Evolutionary conservation across 1,284 basidiomycete species (phyloP).

Genomic region (Stygiomarasmius scandens): DNA sequence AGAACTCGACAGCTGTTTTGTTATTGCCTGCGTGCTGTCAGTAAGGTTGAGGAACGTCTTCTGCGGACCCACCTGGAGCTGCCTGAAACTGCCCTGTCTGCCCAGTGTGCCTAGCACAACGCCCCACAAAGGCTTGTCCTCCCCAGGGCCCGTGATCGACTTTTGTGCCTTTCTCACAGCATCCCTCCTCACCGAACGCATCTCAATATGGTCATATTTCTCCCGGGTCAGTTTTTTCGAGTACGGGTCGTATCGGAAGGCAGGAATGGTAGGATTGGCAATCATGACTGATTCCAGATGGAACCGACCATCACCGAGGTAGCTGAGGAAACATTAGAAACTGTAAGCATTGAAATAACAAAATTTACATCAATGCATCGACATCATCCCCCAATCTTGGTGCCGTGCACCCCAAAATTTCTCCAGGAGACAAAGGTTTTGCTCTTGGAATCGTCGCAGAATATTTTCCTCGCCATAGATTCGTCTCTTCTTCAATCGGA

Average conservation of each 20-base stretch:
- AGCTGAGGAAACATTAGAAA: conserved; percentile 52
- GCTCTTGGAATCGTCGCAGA: conserved; percentile 85
- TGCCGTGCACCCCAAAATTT: conserved; percentile 97
- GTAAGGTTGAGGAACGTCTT: neutral
- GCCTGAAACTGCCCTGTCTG: conserved; percentile 90
- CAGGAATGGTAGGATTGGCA: conserved; percentile 93
- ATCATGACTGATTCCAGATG: conserved; percentile 99
- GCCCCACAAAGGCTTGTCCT: conserved; percentile 68
- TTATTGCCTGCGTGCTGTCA: conserved; percentile 65
- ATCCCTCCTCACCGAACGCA: conserved; percentile 76
- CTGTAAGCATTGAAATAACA: conserved; percentile 9
- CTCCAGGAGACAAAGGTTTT: conserved; percentile 94
- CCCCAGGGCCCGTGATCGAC: conserved; percentile 45
- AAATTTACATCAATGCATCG: conserved; percentile 83
- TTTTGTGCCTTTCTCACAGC: conserved; percentile 77
- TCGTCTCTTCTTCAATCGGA: conserved; percentile 23
- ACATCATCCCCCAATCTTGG: conserved; percentile 75
- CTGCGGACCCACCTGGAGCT: conserved; percentile 65
- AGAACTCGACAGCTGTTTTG: conserved; percentile 61
- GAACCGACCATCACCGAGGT: conserved; percentile 97
- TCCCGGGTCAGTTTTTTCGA: conserved; percentile 96
- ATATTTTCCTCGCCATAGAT: conserved; percentile 68
- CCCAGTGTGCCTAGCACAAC: conserved; percentile 96
- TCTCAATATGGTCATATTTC: conserved; percentile 88
- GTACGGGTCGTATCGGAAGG: conserved; percentile 98